Evolutionary conservation across 768 basidiomycete species (phyloP).

Genomic region (Hirschioporus abietinus): DNA sequence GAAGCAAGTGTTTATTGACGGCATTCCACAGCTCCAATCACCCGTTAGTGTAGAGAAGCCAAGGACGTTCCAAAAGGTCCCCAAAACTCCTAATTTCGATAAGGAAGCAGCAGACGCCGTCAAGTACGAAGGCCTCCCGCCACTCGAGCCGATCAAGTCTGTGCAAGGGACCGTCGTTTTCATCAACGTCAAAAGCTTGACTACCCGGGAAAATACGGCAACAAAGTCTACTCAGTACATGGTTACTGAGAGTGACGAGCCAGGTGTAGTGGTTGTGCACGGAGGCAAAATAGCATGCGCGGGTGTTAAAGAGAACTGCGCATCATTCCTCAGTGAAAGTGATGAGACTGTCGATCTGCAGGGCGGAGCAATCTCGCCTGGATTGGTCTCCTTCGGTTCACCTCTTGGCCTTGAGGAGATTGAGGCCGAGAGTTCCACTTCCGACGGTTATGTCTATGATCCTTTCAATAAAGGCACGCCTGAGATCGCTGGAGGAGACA

Average conservation of each 20-base stretch:
- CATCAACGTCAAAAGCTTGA: constrained; percentile 53
- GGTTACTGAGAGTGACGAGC: constrained; percentile 6
- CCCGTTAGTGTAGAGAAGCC: constrained; percentile 53
- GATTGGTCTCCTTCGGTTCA: constrained; percentile 36
- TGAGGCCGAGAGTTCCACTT: constrained; percentile 52
- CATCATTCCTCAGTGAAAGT: constrained; percentile 14
- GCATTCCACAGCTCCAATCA: constrained; percentile 59
- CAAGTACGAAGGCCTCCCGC: constrained; percentile 60
- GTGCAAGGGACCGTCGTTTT: constrained; percentile 44
- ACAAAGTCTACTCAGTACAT: constrained; percentile 14
- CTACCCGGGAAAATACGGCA: constrained; percentile 12
- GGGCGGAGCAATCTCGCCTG: constrained; percentile 60
- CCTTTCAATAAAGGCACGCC: constrained; percentile 33
- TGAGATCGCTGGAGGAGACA: constrained; percentile 27
- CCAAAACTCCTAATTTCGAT: constrained; percentile 55
- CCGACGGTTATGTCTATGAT: constrained; percentile 45
- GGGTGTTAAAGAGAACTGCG: constrained; percentile 27
- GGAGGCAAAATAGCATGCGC: constrained; percentile 53
- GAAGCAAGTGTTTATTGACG: constrained; percentile 80
- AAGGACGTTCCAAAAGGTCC: constrained; percentile 41
- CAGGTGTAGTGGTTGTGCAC: constrained; percentile 42
- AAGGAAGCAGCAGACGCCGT: constrained; percentile 50
- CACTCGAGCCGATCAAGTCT: constrained; percentile 41
- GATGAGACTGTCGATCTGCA: constrained; percentile 48
- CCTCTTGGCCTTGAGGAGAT: constrained; percentile 69